Evolutionary conservation across 2,329 filamentous ascomycete species (phyloP), one percentile per base, ranked within the genome.

Genomic region (Hymenoscyphus scutula): DNA sequence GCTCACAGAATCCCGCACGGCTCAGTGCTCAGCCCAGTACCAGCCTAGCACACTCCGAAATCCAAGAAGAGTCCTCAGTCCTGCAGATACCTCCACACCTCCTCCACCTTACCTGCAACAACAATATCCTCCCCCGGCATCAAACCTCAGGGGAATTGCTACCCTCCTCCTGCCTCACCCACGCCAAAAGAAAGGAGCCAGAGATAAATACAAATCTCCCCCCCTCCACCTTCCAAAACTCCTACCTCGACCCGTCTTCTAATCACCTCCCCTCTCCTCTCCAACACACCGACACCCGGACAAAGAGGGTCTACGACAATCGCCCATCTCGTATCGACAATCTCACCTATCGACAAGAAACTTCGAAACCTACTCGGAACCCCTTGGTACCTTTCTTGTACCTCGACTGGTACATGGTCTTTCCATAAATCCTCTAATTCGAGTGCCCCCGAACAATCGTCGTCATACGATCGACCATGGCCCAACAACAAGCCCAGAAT

Each of bases 401-500:
- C 66, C 64, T 69, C 64, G 38, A 62, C 58, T 66, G 67, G 68
- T 69, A 64, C 64, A 71, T 65, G 68, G 66, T 55, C 60, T 41
- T 59, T 56, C 67, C 38, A 62, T 60, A 55, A 37, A 51, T 30
- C 51, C 53, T 56, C 53, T 25, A 19, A 13, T 30, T 51, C 59
- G 53, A 57, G 27, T 48, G 27, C 59, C 54, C 56, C 53, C 32
- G 59, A 62, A 58, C 53, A 55, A 61, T 53, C 61, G 53, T 53
- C 61, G 53, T 60, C 62, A 34, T 64, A 61, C 58, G 61, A 62
- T 64, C 59, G 37, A 63, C 56, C 56, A 75, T 75, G 73, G 69
- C 73, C 56, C 71, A 74, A 70, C 70, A 70, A 66, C 64, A 65
- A 59, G 67, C 68, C 51, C 75, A 75, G 62, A 79, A 79, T 75